Base-by-base conservation (phyloP, 78 protist genomes). In the Bigelowiella natans region DNA sequence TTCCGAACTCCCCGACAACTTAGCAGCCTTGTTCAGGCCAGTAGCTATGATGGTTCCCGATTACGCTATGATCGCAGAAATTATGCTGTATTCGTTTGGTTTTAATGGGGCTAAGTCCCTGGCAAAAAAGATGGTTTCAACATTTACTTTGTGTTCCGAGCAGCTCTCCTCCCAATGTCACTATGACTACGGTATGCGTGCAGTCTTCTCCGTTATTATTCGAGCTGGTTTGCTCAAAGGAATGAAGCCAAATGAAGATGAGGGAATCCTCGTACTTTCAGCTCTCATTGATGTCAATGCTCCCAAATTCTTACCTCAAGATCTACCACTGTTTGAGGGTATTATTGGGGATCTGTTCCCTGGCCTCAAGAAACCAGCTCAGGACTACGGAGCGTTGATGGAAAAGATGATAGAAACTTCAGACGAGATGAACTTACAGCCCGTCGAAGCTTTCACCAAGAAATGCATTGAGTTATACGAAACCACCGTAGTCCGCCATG, bases 111-210 rank as follows among this genome's bases (percentile, higher is more conserved):
- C 94, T 26, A 40, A 29, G 39, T 85, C n/a, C 3, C 89, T 93
- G 3, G 82, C 95, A n/a, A 30, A 37, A 36, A 94, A 94, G 91
- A 94, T 94, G 40, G 95, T 91, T 1, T 18, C 18, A 51, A 95
- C 95, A 39, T 95, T 94, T 93, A 90, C 85, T 36, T 92, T 95
- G 38, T 93, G 94, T 38, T 93, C 95, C 28, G 95, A 94, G 93
- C 96, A 95, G 91, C 94, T 95, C 63, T 90, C 94, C 18, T 37
- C 93, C 37, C 96, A 95, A 82, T 91, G 85, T 39, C 96, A 95
- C 91, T 95, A 95, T 89, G 96, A 95, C 86, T 95, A 94, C 31
- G 98, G 97, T n/a, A 96, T 95, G 98, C 92, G 98, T 0, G 98
- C 98, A 26, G 96, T 96, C 51, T 95, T 95, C 86, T 93, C 98